Conservation (phyloP, 2,329 filamentous ascomycete genomes). For the Coniosporium tulheliwenetii region DNA sequence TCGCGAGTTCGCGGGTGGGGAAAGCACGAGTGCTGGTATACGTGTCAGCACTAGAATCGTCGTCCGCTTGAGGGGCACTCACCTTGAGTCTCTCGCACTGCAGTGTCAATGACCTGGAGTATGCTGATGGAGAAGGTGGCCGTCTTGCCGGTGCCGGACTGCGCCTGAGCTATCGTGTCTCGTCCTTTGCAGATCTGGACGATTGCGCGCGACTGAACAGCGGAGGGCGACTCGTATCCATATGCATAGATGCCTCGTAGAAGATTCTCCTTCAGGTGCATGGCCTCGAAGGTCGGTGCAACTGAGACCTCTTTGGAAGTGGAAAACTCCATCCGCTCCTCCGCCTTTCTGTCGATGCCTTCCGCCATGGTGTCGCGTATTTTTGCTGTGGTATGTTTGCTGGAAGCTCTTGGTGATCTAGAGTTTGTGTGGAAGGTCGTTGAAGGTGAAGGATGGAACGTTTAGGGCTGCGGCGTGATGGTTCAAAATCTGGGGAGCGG, state of each 20-base stretch:
- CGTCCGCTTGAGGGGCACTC: too few species aligned
- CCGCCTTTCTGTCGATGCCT: slow-evolving; percentile 77
- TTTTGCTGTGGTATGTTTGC: background rate
- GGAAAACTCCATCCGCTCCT: slow-evolving; percentile 95
- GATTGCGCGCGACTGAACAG: slow-evolving; percentile 93
- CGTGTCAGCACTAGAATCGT: too few species aligned
- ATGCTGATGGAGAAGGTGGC: slow-evolving; percentile 99
- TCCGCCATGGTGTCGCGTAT: slow-evolving; percentile 59
- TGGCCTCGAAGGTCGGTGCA: slow-evolving; percentile 83
- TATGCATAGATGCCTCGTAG: slow-evolving; percentile 97
- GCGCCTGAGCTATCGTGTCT: slow-evolving; percentile 95
- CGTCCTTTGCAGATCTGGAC: slow-evolving; percentile 98
- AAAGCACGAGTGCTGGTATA: slow-evolving; percentile 67
- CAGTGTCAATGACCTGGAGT: slow-evolving; percentile 56
- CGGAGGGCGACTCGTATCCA: slow-evolving; percentile 94
- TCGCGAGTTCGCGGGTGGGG: slow-evolving; percentile 96
- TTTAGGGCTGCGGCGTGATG: too few species aligned
- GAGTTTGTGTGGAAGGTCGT: too few species aligned
- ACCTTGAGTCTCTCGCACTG: slow-evolving; percentile 69
- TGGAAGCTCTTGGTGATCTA: background rate
- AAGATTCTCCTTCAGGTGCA: slow-evolving; percentile 95
- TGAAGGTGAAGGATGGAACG: too few species aligned
- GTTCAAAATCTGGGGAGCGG: too few species aligned
- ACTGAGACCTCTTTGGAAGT: slow-evolving; percentile 97
- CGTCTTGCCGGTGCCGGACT: slow-evolving; percentile 99